These are phyloP conservation scores for Hypoxylon fuscum DNA, from an alignment of 495 filamentous ascomycete genomes.

Conservation along the genomic window DNA sequence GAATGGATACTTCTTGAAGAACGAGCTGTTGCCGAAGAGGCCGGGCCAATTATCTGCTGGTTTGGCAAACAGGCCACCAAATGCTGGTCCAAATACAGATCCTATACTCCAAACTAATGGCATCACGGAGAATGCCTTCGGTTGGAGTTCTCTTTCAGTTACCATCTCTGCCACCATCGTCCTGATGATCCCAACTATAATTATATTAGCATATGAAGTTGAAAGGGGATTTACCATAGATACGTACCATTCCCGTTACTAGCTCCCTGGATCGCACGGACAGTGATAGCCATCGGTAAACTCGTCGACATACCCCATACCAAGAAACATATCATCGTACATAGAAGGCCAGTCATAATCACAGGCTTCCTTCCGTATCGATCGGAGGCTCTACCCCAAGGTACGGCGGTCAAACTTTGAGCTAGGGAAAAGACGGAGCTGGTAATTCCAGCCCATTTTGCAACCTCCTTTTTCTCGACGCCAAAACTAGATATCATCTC, in stretches of 20 bases:
- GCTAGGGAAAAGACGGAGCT: conserved; percentile 76
- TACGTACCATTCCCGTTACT: conserved; percentile 69
- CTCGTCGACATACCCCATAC: conserved; percentile 81
- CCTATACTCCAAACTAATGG: conserved; percentile 83
- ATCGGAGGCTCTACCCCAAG: conserved; percentile 84
- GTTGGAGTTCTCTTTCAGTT: conserved; percentile 81
- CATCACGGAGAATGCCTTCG: conserved; percentile 85
- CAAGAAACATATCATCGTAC: conserved; percentile 76
- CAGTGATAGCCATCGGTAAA: conserved; percentile 73
- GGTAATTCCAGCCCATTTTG: conserved; percentile 78
- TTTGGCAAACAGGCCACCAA: conserved; percentile 85
- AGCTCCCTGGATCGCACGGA: conserved; percentile 72
- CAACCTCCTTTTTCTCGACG: conserved; percentile 74
- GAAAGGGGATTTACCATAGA: neutral
- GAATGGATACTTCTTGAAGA: conserved; percentile 81
- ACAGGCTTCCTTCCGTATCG: conserved; percentile 75
- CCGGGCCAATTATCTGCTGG: conserved; percentile 74
- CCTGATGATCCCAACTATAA: conserved; percentile 69
- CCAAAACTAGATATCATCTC: conserved; percentile 87
- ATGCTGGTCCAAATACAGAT: conserved; percentile 85
- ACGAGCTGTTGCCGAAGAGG: conserved; percentile 70
- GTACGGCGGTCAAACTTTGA: conserved; percentile 76
- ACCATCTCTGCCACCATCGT: conserved; percentile 82
- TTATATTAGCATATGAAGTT: neutral
- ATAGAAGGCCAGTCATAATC: conserved; percentile 73